A percentile compares a stretch with the other conserved stretches of the same genome.
These are phyloP conservation scores for Acanthamoeba polyphaga DNA, from an alignment of 208 protist species.

Conservation along the genomic window DNA sequence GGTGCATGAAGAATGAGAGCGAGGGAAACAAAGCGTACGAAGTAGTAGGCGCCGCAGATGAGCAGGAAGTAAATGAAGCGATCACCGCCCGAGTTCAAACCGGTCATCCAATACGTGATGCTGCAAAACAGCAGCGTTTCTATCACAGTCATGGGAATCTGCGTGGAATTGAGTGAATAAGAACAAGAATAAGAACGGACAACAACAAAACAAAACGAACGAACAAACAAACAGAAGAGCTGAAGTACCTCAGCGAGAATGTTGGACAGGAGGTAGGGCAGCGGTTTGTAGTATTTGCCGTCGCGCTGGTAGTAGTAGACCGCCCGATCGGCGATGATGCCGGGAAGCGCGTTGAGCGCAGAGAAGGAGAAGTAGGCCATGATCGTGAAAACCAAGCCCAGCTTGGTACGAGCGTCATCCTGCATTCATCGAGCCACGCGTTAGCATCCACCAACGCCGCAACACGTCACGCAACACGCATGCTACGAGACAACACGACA, in stretches of 20 bases:
- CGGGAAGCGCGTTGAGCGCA: not conserved
- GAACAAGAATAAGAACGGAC: not conserved
- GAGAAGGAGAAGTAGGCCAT: conserved; percentile 27
- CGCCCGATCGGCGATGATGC: not conserved
- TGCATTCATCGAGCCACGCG: not conserved
- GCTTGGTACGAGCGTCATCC: not conserved
- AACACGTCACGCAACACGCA: not conserved
- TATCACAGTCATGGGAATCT: conserved; percentile 24
- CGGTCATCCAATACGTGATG: conserved; percentile 65
- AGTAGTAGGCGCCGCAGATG: conserved; percentile 15
- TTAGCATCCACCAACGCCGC: not conserved
- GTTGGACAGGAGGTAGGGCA: conserved; percentile 62
- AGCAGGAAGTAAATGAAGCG: conserved; percentile 38
- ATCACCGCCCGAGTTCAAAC: conserved; percentile 17
- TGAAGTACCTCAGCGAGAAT: conserved; percentile 36
- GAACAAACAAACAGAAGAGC: too few species aligned
- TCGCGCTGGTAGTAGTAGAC: conserved; percentile 66
- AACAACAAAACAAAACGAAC: not conserved
- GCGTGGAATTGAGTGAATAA: too few species aligned
- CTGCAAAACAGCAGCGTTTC: not conserved
- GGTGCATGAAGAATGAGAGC: not conserved
- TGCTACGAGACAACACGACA: not conserved
- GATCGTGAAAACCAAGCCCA: conserved; percentile 27
- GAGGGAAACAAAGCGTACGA: not conserved
- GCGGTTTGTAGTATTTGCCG: conserved; percentile 60